Evolutionary conservation across 805 yeast genomes (phyloP).

Genomic region (Candida andamanensis): DNA sequence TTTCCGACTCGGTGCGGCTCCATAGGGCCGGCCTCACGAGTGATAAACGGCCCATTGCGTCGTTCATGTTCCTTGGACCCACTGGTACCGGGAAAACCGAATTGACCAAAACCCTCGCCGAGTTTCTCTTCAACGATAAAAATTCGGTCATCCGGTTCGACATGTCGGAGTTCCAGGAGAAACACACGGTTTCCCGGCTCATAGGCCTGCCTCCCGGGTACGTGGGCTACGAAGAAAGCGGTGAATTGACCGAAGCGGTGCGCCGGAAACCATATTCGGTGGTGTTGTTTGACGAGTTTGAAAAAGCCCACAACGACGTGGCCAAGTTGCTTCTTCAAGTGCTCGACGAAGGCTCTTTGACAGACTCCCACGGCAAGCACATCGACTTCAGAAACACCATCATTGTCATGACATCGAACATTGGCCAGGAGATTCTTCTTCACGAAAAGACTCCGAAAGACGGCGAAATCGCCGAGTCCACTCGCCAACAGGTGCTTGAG

Average conservation of each 20-base stretch:
- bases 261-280: constrained; percentile 93
- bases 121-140: constrained; percentile 86
- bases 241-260: constrained; percentile 94
- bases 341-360: constrained; percentile 88
- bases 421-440: constrained; percentile 86
- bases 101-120: constrained; percentile 86
- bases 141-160: constrained; percentile 85
- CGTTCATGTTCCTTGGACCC: constrained; percentile 95
- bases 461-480: constrained; percentile 50
- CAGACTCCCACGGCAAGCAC: constrained; percentile 92
- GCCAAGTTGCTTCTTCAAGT: constrained; percentile 87
- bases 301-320: constrained; percentile 95
- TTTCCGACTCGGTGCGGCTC: constrained; percentile 89
- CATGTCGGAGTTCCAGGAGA: constrained; percentile 97
- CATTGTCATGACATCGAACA: constrained; percentile 93
- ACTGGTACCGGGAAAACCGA: constrained; percentile 99
- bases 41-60: constrained; percentile 92
- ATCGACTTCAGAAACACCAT: constrained; percentile 93
- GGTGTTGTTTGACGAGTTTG: constrained; percentile 91
- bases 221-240: constrained; percentile 93
- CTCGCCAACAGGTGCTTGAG: constrained; percentile 58
- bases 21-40: constrained; percentile 96
- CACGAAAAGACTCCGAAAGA: constrained; percentile 59
- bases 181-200: constrained; percentile 82
- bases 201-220: constrained; percentile 99